Conservation (phyloP, 2,329 filamentous ascomycete species). For the Dactylonectria macrodidyma region DNA sequence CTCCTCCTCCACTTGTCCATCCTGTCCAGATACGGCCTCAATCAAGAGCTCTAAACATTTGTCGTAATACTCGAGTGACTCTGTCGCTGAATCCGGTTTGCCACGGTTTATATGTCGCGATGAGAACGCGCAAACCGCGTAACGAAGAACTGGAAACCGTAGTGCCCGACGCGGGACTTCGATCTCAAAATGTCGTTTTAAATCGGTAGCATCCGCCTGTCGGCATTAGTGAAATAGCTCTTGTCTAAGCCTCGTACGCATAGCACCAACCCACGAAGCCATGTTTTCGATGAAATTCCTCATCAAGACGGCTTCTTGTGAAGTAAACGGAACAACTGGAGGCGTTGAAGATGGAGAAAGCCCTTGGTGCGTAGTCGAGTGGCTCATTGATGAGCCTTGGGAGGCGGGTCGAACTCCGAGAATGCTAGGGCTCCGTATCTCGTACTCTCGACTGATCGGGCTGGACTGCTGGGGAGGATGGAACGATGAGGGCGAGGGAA, state of each 20-base stretch:
- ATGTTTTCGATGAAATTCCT: conserved; percentile 35
- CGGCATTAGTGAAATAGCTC: neutral
- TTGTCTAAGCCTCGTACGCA: neutral
- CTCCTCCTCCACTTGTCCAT: conserved; percentile 30
- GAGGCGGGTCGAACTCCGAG: conserved; percentile 20
- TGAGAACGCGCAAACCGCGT: conserved; percentile 37
- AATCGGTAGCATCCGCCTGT: conserved; percentile 33
- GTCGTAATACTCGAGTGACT: conserved; percentile 33
- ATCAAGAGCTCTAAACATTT: conserved; percentile 34
- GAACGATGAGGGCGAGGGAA: conserved; percentile 9
- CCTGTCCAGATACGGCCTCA: conserved; percentile 29
- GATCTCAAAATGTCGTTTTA: conserved; percentile 37
- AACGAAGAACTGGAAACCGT: conserved; percentile 34
- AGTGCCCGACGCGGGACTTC: conserved; percentile 34
- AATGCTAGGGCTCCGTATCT: conserved; percentile 18
- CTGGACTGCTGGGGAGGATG: conserved; percentile 4
- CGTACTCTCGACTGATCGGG: neutral
- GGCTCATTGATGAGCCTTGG: conserved; percentile 25
- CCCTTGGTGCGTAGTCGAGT: conserved; percentile 20
- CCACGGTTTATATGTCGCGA: conserved; percentile 30
- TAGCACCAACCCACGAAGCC: conserved; percentile 25
- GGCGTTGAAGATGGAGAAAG: conserved; percentile 23
- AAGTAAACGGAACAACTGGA: conserved; percentile 23
- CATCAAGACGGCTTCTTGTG: conserved; percentile 31
- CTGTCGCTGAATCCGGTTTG: conserved; percentile 27